Percentiles rank a stretch among this genome's conserved stretches.
These are phyloP conservation scores for Eucalyptus marginata DNA, from an alignment of 345 rosid species.

Conservation along the genomic window DNA sequence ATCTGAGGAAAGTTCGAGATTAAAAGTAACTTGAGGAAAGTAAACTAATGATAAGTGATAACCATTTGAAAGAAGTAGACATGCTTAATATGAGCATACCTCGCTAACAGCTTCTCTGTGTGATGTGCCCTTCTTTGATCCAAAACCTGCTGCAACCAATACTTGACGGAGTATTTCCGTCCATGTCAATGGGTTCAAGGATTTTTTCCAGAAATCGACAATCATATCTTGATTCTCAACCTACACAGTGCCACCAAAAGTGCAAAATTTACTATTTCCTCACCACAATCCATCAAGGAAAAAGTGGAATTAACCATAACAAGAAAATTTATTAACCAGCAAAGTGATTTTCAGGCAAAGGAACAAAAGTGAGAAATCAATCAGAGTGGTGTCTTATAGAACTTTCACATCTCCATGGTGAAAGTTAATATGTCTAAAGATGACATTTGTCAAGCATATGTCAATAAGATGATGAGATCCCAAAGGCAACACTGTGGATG, in stretches of 20 bases:
- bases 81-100: slow-evolving; percentile 21
- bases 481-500: not conserved
- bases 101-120: slow-evolving; percentile 49
- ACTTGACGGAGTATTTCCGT: slow-evolving; percentile 74
- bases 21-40: not conserved
- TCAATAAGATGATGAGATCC: not conserved
- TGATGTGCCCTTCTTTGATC: slow-evolving; percentile 41
- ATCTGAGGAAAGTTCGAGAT: not conserved
- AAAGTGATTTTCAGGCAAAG: not conserved
- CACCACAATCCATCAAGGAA: not conserved
- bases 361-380: not conserved
- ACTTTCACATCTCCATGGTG: not conserved
- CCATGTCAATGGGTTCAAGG: slow-evolving; percentile 93
- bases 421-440: not conserved
- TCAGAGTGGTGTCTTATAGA: not conserved
- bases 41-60: not conserved
- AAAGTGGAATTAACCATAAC: not conserved
- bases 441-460: not conserved
- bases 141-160: slow-evolving; percentile 87
- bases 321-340: not conserved
- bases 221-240: slow-evolving; percentile 58
- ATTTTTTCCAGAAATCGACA: slow-evolving; percentile 69
- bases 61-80: not conserved
- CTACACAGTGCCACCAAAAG: slow-evolving; percentile 16
- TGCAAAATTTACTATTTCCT: not conserved